phyloP scores from a whole-genome alignment of 139 green algal genomes.

The Spirogloea muscicola region DNA sequence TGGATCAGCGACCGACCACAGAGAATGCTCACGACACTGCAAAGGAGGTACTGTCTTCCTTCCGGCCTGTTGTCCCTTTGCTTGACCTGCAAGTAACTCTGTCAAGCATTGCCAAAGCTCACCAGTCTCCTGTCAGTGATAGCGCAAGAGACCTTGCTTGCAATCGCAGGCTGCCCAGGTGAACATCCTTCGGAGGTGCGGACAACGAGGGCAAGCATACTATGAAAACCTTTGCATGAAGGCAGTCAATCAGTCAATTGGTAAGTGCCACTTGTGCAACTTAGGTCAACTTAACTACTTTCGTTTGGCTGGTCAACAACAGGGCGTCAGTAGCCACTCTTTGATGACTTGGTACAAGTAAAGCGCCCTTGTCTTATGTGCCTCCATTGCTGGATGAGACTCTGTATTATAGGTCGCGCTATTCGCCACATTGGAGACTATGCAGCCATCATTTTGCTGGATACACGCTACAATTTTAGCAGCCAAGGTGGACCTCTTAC shows the following conservation, averaged over 20 bases:
- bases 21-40: background rate
- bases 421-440: constrained; percentile 74
- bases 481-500: background rate
- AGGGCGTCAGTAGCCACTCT: background rate
- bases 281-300: background rate
- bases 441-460: constrained; percentile 82
- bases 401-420: constrained; percentile 56
- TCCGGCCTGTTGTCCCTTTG: background rate
- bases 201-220: constrained; percentile 59
- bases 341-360: background rate
- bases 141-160: background rate
- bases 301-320: background rate
- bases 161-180: too few species aligned
- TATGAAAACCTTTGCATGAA: constrained; percentile 85
- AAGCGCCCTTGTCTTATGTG: background rate
- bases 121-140: background rate
- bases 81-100: background rate
- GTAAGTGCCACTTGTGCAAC: constrained; percentile 27
- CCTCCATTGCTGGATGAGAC: background rate
- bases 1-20: constrained; percentile 54
- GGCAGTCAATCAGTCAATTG: constrained; percentile 94
- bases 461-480: constrained; percentile 63
- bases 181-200: background rate
- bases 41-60: background rate
- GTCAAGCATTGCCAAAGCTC: background rate